A percentile compares a stretch with the other conserved stretches of the same genome.
phyloP scores from a whole-genome alignment of 2,329 filamentous ascomycete genomes.

The Calcarisporium arbuscula region DNA sequence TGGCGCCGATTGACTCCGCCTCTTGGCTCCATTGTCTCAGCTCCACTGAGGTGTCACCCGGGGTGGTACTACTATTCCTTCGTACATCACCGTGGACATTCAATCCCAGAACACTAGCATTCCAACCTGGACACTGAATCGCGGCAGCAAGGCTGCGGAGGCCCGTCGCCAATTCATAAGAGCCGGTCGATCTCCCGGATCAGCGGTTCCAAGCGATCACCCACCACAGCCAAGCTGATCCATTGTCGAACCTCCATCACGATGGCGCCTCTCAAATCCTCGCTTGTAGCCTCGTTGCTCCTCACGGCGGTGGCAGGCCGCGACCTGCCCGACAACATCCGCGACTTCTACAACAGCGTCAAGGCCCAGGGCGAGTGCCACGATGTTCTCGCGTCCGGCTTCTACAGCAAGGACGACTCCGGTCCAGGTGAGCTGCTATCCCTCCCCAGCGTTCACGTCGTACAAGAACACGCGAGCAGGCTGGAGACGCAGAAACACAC shows the following conservation, averaged over 20 bases:
- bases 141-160: too few species aligned
- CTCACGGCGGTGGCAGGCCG: conserved; percentile 17
- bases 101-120: too few species aligned
- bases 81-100: too few species aligned
- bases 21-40: too few species aligned
- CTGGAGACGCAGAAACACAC: too few species aligned
- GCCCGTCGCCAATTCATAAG: too few species aligned
- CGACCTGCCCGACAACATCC: conserved; percentile 34
- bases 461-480: too few species aligned
- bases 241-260: neutral
- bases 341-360: conserved; percentile 33
- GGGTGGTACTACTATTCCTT: too few species aligned
- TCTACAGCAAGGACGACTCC: conserved; percentile 31
- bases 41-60: too few species aligned
- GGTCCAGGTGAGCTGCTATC: conserved; percentile 23
- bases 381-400: conserved; percentile 30
- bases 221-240: neutral
- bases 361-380: conserved; percentile 29
- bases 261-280: conserved; percentile 7
- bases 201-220: neutral
- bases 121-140: too few species aligned
- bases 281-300: conserved; percentile 16
- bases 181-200: too few species aligned
- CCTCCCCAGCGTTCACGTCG: neutral
- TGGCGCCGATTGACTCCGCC: too few species aligned